phyloP scores from a whole-genome alignment of 2,329 filamentous ascomycete species.

The Fonsecaea erecta region DNA sequence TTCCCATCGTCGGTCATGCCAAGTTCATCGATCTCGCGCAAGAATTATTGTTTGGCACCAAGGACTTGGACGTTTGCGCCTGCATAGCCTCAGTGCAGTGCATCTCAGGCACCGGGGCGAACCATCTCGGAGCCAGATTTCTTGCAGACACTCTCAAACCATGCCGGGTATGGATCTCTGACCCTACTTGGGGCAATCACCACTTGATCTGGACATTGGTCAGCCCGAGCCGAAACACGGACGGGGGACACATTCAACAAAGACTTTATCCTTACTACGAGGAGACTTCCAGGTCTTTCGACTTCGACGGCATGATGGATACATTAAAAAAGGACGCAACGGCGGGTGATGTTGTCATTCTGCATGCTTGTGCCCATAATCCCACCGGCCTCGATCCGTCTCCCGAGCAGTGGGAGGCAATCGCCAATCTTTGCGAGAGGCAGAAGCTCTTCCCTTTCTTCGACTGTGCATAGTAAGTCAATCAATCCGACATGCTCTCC shows the following conservation, averaged over 20 bases:
- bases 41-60: slow-evolving; percentile 73
- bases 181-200: slow-evolving; percentile 97
- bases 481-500: not conserved
- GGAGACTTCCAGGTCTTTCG: slow-evolving; percentile 56
- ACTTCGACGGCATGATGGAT: slow-evolving; percentile 67
- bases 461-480: slow-evolving; percentile 75
- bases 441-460: slow-evolving; percentile 97
- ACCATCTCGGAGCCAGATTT: slow-evolving; percentile 90
- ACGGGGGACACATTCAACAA: slow-evolving; percentile 78
- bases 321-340: slow-evolving; percentile 88
- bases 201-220: slow-evolving; percentile 94
- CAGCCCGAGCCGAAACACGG: slow-evolving; percentile 79
- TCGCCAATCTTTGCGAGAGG: slow-evolving; percentile 74
- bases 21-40: slow-evolving; percentile 84
- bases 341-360: slow-evolving; percentile 77
- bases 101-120: slow-evolving; percentile 93
- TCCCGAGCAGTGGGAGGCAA: slow-evolving; percentile 87
- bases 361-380: slow-evolving; percentile 97
- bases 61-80: slow-evolving; percentile 59
- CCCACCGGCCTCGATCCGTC: slow-evolving; percentile 95
- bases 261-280: slow-evolving; percentile 92
- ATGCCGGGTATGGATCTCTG: slow-evolving; percentile 81
- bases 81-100: slow-evolving; percentile 80
- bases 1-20: slow-evolving; percentile 84
- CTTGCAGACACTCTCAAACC: slow-evolving; percentile 81